These are phyloP conservation scores for Boletus vinaceobasis DNA, from an alignment of 768 basidiomycete genomes.

Conservation along the genomic window DNA sequence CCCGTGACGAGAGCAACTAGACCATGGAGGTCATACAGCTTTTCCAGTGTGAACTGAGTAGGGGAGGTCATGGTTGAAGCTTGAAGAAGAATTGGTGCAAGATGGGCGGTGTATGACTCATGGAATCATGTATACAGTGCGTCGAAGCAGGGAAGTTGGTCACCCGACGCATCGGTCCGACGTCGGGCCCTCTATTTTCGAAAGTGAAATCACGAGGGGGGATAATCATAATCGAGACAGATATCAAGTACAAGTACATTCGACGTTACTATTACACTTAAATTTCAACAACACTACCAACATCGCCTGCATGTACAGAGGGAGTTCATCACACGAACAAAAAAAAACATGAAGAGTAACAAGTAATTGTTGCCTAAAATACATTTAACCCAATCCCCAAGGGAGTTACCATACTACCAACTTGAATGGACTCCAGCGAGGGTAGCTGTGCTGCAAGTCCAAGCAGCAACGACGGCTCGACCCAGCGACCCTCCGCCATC, in stretches of 20 bases:
- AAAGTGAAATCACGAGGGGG: background rate
- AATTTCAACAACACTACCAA: background rate
- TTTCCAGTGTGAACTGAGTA: constrained; percentile 20
- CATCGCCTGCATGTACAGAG: too few species aligned
- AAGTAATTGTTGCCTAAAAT: background rate
- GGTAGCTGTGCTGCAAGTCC: constrained; percentile 13
- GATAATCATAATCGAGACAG: background rate
- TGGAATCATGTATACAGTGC: too few species aligned
- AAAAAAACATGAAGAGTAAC: constrained; percentile 1
- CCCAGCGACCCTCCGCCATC: constrained; percentile 29
- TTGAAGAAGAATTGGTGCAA: background rate
- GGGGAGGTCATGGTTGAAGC: constrained; percentile 21
- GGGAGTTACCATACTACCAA: constrained; percentile 3
- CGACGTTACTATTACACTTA: background rate
- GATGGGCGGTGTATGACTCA: background rate
- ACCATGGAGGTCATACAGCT: constrained; percentile 52
- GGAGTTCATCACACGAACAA: background rate
- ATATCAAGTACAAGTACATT: background rate
- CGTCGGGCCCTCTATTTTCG: background rate
- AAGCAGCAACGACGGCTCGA: constrained; percentile 11
- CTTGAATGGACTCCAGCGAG: constrained; percentile 12
- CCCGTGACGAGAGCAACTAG: constrained; percentile 50
- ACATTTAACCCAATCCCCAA: constrained; percentile 10
- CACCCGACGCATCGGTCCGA: background rate
- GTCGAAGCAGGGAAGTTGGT: background rate